Percentiles rank a stretch among this genome's conserved stretches.
Evolutionary conservation across 768 basidiomycete genomes (phyloP).

Genomic region (Auriscalpium orientale): DNA sequence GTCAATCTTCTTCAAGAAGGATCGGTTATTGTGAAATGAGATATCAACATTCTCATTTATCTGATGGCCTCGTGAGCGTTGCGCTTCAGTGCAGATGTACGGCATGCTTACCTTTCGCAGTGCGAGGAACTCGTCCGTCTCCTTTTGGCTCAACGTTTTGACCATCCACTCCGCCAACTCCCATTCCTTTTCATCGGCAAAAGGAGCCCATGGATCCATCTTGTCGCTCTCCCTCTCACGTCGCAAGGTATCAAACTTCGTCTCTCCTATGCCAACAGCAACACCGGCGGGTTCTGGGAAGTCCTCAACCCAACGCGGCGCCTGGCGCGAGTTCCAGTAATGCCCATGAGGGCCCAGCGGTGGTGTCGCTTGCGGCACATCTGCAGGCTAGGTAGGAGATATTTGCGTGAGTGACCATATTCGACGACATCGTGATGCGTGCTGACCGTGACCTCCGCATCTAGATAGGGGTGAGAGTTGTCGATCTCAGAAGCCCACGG

Average conservation of each 20-base stretch:
- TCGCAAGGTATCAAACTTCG: constrained; percentile 5
- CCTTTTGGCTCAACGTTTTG: constrained; percentile 11
- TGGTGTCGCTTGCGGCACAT: no score
- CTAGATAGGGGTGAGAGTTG: no score
- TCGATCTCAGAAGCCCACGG: no score
- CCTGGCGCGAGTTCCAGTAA: no score
- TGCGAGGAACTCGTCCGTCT: constrained; percentile 19
- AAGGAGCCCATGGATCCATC: constrained; percentile 10
- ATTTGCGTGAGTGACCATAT: no score
- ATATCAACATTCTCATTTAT: not conserved
- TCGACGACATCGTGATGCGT: no score
- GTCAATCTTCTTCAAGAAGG: constrained; percentile 17
- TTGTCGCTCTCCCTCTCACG: not conserved
- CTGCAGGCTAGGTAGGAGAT: no score
- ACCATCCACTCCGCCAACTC: constrained; percentile 15
- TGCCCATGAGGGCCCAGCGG: no score
- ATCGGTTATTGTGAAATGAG: constrained; percentile 15
- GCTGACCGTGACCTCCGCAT: no score
- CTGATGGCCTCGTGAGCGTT: no score
- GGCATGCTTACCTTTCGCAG: constrained; percentile 10
- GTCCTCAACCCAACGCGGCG: constrained; percentile 1
- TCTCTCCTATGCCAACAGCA: not conserved
- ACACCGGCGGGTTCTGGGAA: not conserved
- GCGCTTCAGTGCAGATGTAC: not conserved
- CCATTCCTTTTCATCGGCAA: constrained; percentile 15